Evolutionary conservation across 257 asterid genomes (phyloP).

Genomic region (Verbascum thapsus): DNA sequence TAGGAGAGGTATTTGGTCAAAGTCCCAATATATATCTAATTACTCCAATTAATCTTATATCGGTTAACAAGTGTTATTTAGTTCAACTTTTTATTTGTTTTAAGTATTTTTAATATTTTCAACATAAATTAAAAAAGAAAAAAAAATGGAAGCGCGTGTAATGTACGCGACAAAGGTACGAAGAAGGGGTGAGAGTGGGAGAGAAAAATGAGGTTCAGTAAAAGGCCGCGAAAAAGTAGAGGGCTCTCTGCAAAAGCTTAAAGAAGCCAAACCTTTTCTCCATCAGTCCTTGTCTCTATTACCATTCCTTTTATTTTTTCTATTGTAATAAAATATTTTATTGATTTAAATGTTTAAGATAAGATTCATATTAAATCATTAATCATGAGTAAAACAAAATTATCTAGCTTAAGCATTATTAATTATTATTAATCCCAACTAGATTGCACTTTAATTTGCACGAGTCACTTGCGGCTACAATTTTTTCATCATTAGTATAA

Average conservation of each 20-base stretch:
- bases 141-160: conserved; percentile 34
- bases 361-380: conserved; percentile 40
- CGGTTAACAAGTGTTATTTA: too few relatives aligned
- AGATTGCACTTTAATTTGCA: conserved; percentile 49
- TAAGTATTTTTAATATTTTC: too few relatives aligned
- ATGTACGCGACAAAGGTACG: conserved; percentile 46
- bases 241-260: conserved; percentile 59
- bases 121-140: too few relatives aligned
- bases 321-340: too few relatives aligned
- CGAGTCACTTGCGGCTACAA: conserved; percentile 37
- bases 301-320: conserved; percentile 25
- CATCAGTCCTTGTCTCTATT: conserved; percentile 45
- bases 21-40: too few relatives aligned
- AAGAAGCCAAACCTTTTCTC: conserved; percentile 53
- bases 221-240: conserved; percentile 96
- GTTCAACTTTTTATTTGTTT: too few relatives aligned
- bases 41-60: too few relatives aligned
- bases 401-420: conserved; percentile 36
- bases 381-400: conserved; percentile 39
- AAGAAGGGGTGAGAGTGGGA: conserved; percentile 36
- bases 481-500: conserved; percentile 31
- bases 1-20: too few relatives aligned
- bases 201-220: conserved; percentile 36
- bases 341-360: conserved; percentile 44
- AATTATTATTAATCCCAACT: conserved; percentile 27